Evolutionary conservation across 192 early-diverging fungal species (phyloP), one percentile per base, ranked within the genome.

Genomic region (Gamsiella multidivaricata): DNA sequence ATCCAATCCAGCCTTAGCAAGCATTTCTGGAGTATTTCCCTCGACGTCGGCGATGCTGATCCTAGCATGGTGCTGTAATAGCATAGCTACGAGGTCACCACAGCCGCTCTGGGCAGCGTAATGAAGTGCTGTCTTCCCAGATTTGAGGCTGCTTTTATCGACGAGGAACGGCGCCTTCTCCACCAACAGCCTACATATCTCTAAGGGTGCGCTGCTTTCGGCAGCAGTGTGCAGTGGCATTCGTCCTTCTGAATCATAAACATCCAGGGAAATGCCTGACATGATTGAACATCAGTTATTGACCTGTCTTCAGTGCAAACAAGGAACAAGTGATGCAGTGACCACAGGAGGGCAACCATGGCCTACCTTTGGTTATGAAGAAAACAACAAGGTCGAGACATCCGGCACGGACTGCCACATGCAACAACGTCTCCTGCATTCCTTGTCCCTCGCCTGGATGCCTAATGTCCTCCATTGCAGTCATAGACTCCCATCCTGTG

Each of bases 11-110:
- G 53, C 65, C 15, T 58, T 73, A 9, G 81, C 81, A 17, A 79
- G 61, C 54, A 50, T 50, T 25, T 82, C 75, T 0, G 75, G 73
- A 14, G 65, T 82, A 8, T 72, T 63, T 33, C 81, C 81, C 4
- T 73, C 25, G 3, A 43, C 17, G 32, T 82, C 74, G 0, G 64
- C 34, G n/a, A 46, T 20, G 26, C 33, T 69, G 17, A 76, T 59
- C 29, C 68, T 66, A n/a, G 74, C 72, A 41, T 79, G 72, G 50
- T 76, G 52, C 25, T 68, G 58, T 12, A 82, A 51, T 5, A 82
- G 53, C 14, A 71, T 20, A 3, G 69, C 54, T n/a, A 82, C 74
- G 9, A 82, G 26, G 2, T 70, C 69, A 17, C 64, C 49, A 37
- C 69, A 49, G 1, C 68, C 67, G 12, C 54, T 57, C 17, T 65